These are phyloP conservation scores for Debaryomyces coudertii DNA, from an alignment of 1,139 yeast genomes.

Conservation along the genomic window DNA sequence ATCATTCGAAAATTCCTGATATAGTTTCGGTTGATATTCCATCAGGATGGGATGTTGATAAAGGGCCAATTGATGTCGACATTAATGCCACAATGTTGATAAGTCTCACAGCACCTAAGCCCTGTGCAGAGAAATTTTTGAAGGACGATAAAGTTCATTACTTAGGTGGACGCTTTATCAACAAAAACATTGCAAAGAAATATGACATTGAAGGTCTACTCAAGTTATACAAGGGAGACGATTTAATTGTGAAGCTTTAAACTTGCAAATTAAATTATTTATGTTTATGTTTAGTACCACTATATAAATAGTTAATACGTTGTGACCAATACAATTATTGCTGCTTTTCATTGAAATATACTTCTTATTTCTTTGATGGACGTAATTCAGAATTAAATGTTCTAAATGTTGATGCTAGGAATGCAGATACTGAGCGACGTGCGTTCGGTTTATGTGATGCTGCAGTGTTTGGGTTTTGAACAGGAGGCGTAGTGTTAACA, in stretches of 20 bases:
- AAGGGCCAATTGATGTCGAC: slow-evolving; percentile 62
- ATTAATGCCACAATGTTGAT: slow-evolving; percentile 68
- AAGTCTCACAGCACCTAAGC: slow-evolving; percentile 92
- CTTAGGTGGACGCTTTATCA: slow-evolving; percentile 88
- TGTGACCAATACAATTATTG: not conserved
- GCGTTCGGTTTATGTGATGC: not conserved
- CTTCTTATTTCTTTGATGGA: not conserved
- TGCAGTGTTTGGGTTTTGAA: not conserved
- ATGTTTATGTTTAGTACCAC: not conserved
- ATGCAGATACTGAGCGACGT: not conserved
- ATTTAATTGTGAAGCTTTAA: slow-evolving; percentile 40
- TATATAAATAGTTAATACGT: not conserved
- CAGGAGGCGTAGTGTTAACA: not conserved
- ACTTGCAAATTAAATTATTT: not conserved
- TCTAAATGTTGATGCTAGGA: not conserved
- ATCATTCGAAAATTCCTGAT: slow-evolving; percentile 46
- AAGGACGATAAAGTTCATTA: slow-evolving; percentile 54
- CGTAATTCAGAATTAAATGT: slow-evolving; percentile 1
- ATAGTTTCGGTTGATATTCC: slow-evolving; percentile 89
- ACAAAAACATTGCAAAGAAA: slow-evolving; percentile 63
- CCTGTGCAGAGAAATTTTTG: slow-evolving; percentile 62
- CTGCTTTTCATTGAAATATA: not conserved
- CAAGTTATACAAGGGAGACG: slow-evolving; percentile 36
- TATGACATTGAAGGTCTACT: slow-evolving; percentile 62
- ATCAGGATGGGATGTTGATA: slow-evolving; percentile 95